Base-by-base conservation (phyloP, 139 green algal genomes). In the Ettlia oleoabundans region DNA sequence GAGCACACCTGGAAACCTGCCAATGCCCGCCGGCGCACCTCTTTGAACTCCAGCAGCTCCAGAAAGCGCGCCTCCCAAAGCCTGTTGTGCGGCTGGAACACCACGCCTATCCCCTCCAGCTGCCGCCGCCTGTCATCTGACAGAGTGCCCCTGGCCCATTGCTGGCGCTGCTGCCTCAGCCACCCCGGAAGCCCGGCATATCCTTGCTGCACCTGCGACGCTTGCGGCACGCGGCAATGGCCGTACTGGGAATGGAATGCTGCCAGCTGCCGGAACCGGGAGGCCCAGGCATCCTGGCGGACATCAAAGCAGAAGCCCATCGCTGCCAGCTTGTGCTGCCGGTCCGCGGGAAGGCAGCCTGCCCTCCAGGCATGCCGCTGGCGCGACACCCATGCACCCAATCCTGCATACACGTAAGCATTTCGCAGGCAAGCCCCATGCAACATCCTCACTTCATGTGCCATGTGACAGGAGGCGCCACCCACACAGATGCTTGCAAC, bases 181-280 rank as follows among this genome's bases (percentile, higher is more conserved):
- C 83, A 87, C 24, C 28, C 21, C 51, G 79, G 43, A 13, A 87
- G 65, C 28, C 76, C 83, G 5, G 76, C 64, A 42, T 64, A 52
- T 28, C 68, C 32, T 24, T 53, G 21, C 62, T 73, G n/a, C 4
- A 32, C 42, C 47, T 1, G 19, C 3, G 76, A 9, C 4, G 37
- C 30, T 5, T 26, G 33, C 0, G 65, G 76, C n/a, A 87, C n/a
- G 40, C 32, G 38, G 64, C 65, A 81, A 52, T 87, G 83, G 26
- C 83, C 83, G 38, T 85, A 38, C 37, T 47, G 24, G 13, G 83
- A 87, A 40, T 87, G 83, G 65, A 87, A 87, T 26, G 41, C 76
- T 0, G 75, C 43, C 63, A 87, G 73, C 64, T 85, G 83, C 28
- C 52, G 5, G 38, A 87, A 87, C 40, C 76, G 73, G 0, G 43